Percentiles rank a stretch among this genome's conserved stretches.
These are phyloP conservation scores for Lipomyces orientalis DNA, from an alignment of 805 yeast species.

Conservation along the genomic window DNA sequence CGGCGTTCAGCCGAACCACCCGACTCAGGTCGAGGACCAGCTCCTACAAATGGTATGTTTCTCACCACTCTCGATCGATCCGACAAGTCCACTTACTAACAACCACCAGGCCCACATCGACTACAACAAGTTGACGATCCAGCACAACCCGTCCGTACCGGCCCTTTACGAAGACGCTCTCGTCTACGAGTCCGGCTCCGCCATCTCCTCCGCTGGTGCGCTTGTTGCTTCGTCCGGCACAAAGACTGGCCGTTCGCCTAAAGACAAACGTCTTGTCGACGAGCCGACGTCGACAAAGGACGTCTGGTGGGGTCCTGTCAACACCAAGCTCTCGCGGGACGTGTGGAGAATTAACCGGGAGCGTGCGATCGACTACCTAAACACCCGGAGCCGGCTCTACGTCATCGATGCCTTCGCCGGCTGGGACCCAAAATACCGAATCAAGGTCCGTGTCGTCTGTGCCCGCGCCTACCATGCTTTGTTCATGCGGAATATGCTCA, in stretches of 20 bases:
- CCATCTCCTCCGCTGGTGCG: constrained; percentile 91
- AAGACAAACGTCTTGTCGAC: constrained; percentile 96
- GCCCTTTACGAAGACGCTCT: constrained; percentile 93
- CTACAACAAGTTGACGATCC: constrained; percentile 50
- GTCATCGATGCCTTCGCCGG: constrained; percentile 98
- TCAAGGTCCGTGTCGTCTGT: constrained; percentile 93
- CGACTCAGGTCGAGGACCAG: constrained; percentile 50
- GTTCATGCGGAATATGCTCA: constrained; percentile 97
- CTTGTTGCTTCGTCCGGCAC: constrained; percentile 93
- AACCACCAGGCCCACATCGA: constrained; percentile 49
- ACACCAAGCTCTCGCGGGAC: constrained; percentile 89
- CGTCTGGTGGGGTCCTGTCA: constrained; percentile 99
- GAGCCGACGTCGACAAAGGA: constrained; percentile 82
- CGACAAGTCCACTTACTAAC: too few relatives aligned
- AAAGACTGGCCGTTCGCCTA: constrained; percentile 98
- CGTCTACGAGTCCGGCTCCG: constrained; percentile 80
- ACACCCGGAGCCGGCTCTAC: constrained; percentile 92
- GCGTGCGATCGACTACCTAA: constrained; percentile 94
- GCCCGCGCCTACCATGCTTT: constrained; percentile 98
- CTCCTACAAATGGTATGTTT: constrained; percentile 43
- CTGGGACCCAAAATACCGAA: constrained; percentile 98
- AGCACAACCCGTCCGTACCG: constrained; percentile 91
- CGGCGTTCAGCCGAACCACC: constrained; percentile 50
- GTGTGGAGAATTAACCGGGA: constrained; percentile 96
- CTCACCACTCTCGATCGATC: too few relatives aligned